A percentile compares a stretch with the other conserved stretches of the same genome.
Evolutionary conservation across 805 yeast genomes (phyloP).

Genomic region (Kluyveromyces aestuarii): DNA sequence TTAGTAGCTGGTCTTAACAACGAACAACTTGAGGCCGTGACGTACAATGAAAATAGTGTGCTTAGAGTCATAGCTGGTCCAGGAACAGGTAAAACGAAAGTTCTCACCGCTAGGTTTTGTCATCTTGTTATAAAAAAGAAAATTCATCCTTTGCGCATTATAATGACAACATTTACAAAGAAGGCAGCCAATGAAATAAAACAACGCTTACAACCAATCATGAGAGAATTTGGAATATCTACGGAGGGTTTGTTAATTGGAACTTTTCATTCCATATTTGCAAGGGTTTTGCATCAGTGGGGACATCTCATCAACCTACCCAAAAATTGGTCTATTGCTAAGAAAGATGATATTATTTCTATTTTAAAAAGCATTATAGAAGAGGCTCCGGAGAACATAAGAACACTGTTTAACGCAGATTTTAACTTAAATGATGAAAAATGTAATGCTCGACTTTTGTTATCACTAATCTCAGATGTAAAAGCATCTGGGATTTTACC

Average conservation of each 20-base stretch:
- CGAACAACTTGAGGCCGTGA: constrained; percentile 39
- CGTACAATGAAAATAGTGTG: constrained; percentile 31
- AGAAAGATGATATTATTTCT: constrained; percentile 47
- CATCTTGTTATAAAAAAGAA: constrained; percentile 44
- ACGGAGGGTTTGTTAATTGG: constrained; percentile 55
- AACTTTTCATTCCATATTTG: constrained; percentile 86
- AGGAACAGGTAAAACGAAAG: constrained; percentile 75
- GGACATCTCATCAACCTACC: constrained; percentile 44
- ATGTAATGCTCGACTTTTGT: constrained; percentile 12
- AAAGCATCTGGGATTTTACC: constrained; percentile 46
- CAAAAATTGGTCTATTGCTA: constrained; percentile 45
- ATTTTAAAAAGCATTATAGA: constrained; percentile 30
- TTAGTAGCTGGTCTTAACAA: constrained; percentile 23
- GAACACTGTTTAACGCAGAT: constrained; percentile 10
- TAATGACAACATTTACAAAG: constrained; percentile 89
- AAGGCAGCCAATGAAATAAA: constrained; percentile 85
- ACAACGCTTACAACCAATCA: constrained; percentile 42
- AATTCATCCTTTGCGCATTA: constrained; percentile 50
- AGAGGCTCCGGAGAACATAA: background rate
- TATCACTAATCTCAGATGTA: constrained; percentile 41
- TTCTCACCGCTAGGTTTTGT: constrained; percentile 71
- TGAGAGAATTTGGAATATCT: constrained; percentile 27
- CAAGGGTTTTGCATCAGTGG: constrained; percentile 43
- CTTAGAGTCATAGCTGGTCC: constrained; percentile 56
- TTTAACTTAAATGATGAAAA: constrained; percentile 25